A percentile compares a stretch with the other conserved stretches of the same genome.
phyloP scores from a whole-genome alignment of 2,329 filamentous ascomycete genomes.

The Neofusicoccum kwambonambiense region DNA sequence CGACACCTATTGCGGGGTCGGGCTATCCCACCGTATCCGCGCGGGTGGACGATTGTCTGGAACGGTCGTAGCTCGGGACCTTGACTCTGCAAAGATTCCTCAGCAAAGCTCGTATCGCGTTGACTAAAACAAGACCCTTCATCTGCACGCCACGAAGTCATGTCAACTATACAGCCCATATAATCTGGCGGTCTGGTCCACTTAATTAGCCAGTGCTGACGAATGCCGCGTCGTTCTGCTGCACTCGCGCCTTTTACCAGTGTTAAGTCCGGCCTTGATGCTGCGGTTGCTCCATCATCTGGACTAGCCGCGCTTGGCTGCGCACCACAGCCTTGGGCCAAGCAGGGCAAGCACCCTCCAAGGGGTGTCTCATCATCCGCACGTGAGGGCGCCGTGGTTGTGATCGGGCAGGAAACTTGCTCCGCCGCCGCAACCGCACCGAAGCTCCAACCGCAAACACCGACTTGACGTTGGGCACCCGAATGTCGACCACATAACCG shows the following conservation, averaged over 20 bases:
- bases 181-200: slow-evolving; percentile 2
- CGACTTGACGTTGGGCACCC: background rate
- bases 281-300: slow-evolving; percentile 12
- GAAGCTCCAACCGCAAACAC: background rate
- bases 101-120: slow-evolving; percentile 2
- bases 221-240: background rate
- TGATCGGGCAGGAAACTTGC: background rate
- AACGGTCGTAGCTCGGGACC: background rate
- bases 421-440: background rate
- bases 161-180: background rate
- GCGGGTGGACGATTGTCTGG: background rate
- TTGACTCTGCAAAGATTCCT: slow-evolving; percentile 7
- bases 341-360: background rate
- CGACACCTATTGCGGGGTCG: slow-evolving; percentile 2
- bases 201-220: slow-evolving; percentile 6
- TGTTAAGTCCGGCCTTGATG: slow-evolving; percentile 1
- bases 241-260: background rate
- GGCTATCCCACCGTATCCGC: background rate
- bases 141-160: slow-evolving; percentile 4
- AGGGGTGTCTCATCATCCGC: background rate
- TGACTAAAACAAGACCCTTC: background rate
- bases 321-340: slow-evolving; percentile 1
- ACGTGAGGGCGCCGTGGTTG: background rate
- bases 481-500: background rate
- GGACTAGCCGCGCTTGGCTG: slow-evolving; percentile 11